Evolutionary conservation across 2,329 filamentous ascomycete genomes (phyloP), one percentile per base, ranked within the genome.

Genomic region (Dothideomycetes sp.): DNA sequence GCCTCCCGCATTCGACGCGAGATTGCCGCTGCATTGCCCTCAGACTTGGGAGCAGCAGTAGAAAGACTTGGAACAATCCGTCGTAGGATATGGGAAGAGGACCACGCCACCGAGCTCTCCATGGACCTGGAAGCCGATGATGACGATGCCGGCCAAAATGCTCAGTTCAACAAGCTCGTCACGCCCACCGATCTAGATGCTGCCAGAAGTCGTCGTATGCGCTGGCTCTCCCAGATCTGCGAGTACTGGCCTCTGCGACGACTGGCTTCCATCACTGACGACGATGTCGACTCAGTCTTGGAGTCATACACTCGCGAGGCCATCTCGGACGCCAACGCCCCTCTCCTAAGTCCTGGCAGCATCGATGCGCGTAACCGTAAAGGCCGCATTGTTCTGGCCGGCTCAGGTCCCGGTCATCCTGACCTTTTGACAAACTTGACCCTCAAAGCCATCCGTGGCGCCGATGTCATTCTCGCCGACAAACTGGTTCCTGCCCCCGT

Each of bases 241-340:
- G 91, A 98, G 67, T 98, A 98, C 64, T 98, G 91, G 91, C 88
- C 91, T 1, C 70, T 98, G 18, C 80, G 79, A 48, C 77, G 84
- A 13, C 73, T 98, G 1, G 86, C 87, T 6, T 71, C 73, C 28
- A 81, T 96, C 48, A 81, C 75, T 3, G 85, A 94, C 53, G 72
- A 73, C 7, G 88, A 96, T 51, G 78, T 95, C 5, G 77, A 84
- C 12, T 61, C 65, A 10, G 76, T 96, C 0, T 70, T 98, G n/a
- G 67, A 74, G 47, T 78, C 83, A 2, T 94, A 94, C 54, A 45
- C 53, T 9, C 34, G 51, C 29, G 51, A 50, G 15, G 37, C 45
- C 31, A 47, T 43, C 42, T 54, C 43, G 41, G 49, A 55, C 35
- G 55, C 50, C 45, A 53, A 52, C 49, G 53, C 50, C 38, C 47